Conservation (phyloP, 768 basidiomycete genomes). For the Leccinum boreale region DNA sequence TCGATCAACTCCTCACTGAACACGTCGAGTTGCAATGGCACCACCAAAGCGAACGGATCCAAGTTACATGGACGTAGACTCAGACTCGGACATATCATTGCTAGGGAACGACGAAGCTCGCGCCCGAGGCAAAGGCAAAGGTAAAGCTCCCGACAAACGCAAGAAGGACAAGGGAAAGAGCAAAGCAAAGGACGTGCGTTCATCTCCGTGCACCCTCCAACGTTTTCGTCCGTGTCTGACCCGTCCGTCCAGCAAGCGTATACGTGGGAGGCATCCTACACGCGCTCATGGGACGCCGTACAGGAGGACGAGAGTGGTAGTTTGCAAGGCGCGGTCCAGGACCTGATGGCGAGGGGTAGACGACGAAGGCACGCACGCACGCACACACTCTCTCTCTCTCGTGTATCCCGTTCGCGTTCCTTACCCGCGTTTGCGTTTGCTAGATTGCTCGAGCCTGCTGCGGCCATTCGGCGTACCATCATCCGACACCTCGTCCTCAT, state of each 20-base stretch:
- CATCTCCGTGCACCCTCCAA: background rate
- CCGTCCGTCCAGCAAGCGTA: slow-evolving; percentile 62
- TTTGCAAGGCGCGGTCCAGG: slow-evolving; percentile 85
- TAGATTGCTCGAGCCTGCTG: slow-evolving; percentile 77
- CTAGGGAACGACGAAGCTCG: slow-evolving; percentile 47
- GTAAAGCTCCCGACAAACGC: slow-evolving; percentile 48
- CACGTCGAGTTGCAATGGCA: slow-evolving; percentile 15
- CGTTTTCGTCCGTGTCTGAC: slow-evolving; percentile 4
- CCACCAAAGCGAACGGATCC: slow-evolving; percentile 26
- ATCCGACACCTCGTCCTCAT: slow-evolving; percentile 92
- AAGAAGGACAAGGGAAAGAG: slow-evolving; percentile 50
- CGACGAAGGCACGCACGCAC: slow-evolving; percentile 69
- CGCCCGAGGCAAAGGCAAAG: slow-evolving; percentile 56
- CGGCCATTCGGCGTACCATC: slow-evolving; percentile 89
- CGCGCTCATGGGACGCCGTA: slow-evolving; percentile 94
- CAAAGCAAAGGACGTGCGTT: slow-evolving; percentile 34
- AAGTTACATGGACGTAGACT: slow-evolving; percentile 55
- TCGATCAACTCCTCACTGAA: no score
- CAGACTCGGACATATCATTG: slow-evolving; percentile 70
- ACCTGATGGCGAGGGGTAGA: slow-evolving; percentile 80
- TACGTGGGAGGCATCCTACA: slow-evolving; percentile 95
- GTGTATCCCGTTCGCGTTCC: background rate
- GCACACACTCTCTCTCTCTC: background rate
- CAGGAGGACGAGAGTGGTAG: slow-evolving; percentile 95
- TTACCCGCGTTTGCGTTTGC: background rate